phyloP scores from a whole-genome alignment of 2,329 filamentous ascomycete species.

The Fusarium nurragi region DNA sequence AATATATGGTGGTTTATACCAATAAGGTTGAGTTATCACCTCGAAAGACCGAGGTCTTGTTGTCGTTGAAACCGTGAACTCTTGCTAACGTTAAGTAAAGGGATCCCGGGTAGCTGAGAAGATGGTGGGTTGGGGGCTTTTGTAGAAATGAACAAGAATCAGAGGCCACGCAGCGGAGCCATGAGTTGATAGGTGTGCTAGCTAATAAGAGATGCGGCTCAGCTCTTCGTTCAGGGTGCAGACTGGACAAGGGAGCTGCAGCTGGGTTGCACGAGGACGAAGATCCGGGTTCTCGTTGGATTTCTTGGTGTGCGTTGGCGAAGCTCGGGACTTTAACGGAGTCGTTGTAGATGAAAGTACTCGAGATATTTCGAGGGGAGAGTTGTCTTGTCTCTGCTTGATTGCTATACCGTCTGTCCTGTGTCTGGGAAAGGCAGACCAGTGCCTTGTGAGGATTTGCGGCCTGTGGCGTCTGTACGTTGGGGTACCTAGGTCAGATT shows the following conservation, averaged over 20 bases:
- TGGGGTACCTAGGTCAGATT: slow-evolving; percentile 33
- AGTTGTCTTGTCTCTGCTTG: slow-evolving; percentile 27
- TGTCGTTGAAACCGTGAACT: slow-evolving; percentile 16
- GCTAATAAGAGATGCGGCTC: slow-evolving; percentile 41
- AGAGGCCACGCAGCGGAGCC: slow-evolving; percentile 15
- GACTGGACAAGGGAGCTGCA: slow-evolving; percentile 31
- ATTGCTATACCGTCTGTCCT: slow-evolving; percentile 20
- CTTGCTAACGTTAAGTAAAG: slow-evolving; percentile 22
- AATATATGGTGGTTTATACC: background rate
- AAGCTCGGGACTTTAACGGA: slow-evolving; percentile 27
- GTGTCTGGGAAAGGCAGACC: slow-evolving; percentile 21
- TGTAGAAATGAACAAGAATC: slow-evolving; percentile 33
- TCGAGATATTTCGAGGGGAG: slow-evolving; percentile 7
- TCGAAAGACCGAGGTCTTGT: slow-evolving; percentile 16
- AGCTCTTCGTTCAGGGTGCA: slow-evolving; percentile 27
- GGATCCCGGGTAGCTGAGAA: slow-evolving; percentile 17
- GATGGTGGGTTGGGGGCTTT: slow-evolving; percentile 43
- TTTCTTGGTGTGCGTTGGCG: slow-evolving; percentile 36
- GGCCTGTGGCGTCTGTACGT: slow-evolving; percentile 35
- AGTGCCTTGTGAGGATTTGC: slow-evolving; percentile 20
- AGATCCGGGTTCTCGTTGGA: slow-evolving; percentile 31
- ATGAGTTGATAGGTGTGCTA: slow-evolving; percentile 17
- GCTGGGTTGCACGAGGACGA: slow-evolving; percentile 38
- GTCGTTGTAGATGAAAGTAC: slow-evolving; percentile 20
- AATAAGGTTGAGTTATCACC: background rate